These are phyloP conservation scores for Gynostemma pentaphyllum DNA, from an alignment of 306 rosid genomes.

Conservation along the genomic window DNA sequence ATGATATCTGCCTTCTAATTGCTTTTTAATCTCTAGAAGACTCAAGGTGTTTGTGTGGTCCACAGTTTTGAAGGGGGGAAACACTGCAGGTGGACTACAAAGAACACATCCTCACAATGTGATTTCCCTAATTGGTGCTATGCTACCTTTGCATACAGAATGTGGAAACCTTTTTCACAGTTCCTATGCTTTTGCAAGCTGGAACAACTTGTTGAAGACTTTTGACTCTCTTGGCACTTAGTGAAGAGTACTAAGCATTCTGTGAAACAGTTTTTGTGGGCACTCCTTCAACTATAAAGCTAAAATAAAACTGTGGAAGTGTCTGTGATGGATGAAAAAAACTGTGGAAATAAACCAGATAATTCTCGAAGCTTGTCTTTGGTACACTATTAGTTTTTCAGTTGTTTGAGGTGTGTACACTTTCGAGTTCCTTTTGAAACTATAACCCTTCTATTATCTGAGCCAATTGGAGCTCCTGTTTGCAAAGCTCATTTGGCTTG, in stretches of 20 bases:
- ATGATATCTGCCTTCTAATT: no score
- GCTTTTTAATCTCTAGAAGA: no score
- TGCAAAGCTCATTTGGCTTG: background rate
- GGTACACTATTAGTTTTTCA: background rate
- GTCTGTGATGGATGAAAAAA: background rate
- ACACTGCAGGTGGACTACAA: background rate
- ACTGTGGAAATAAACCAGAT: background rate
- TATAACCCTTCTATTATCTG: background rate
- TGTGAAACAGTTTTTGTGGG: no score
- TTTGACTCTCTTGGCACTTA: no score
- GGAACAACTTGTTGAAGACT: no score
- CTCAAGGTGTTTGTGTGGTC: background rate
- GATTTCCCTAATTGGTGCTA: background rate
- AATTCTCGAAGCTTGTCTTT: background rate
- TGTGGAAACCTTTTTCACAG: background rate
- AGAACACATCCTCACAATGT: background rate
- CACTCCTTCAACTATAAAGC: background rate
- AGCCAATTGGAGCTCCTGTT: background rate
- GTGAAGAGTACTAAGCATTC: no score
- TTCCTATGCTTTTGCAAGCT: no score
- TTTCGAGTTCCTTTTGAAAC: background rate
- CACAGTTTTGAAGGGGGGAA: background rate
- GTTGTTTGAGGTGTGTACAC: background rate
- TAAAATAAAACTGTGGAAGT: background rate
- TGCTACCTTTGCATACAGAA: no score